phyloP scores from a whole-genome alignment of 2,329 filamentous ascomycete genomes.

The Dendryphion nanum region DNA sequence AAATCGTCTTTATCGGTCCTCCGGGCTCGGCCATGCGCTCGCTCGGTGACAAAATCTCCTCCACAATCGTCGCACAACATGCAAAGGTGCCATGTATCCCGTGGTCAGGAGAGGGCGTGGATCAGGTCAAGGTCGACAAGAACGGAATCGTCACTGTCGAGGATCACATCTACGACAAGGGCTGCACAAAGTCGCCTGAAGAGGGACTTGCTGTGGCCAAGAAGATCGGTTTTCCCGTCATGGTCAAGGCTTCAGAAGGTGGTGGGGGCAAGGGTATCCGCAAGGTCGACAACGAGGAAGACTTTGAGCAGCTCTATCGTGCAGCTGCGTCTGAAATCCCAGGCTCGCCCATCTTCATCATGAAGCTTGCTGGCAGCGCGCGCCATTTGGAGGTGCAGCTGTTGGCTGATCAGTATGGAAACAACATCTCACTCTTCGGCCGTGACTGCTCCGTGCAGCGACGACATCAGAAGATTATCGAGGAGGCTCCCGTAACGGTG shows the following conservation, averaged over 20 bases:
- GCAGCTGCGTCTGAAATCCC: conserved; percentile 96
- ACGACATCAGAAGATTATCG: conserved; percentile 99
- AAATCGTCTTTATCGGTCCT: conserved; percentile 98
- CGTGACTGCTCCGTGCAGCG: conserved; percentile 98
- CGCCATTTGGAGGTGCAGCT: conserved; percentile 97
- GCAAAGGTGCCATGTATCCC: conserved; percentile 95
- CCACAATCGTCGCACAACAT: conserved; percentile 97
- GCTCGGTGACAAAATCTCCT: conserved; percentile 98
- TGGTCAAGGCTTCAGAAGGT: conserved; percentile 99
- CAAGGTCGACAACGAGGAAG: conserved; percentile 82
- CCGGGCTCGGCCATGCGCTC: conserved; percentile 98
- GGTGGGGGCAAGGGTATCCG: conserved; percentile 99
- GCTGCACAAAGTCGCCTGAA: conserved; percentile 85
- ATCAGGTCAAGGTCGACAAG: conserved; percentile 73
- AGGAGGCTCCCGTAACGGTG: conserved; percentile 96
- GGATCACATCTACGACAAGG: conserved; percentile 81
- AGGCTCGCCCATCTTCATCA: conserved; percentile 98
- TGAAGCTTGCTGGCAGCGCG: conserved; percentile 97
- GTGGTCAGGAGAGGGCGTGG: conserved; percentile 96
- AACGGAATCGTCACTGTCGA: conserved; percentile 89
- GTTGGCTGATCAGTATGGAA: conserved; percentile 97
- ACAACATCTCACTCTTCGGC: conserved; percentile 98
- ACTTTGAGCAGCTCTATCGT: conserved; percentile 86
- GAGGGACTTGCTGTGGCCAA: conserved; percentile 85
- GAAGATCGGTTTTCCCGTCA: conserved; percentile 96